Conservation (phyloP, 1,284 basidiomycete species). For the Amylostereum chailletii region DNA sequence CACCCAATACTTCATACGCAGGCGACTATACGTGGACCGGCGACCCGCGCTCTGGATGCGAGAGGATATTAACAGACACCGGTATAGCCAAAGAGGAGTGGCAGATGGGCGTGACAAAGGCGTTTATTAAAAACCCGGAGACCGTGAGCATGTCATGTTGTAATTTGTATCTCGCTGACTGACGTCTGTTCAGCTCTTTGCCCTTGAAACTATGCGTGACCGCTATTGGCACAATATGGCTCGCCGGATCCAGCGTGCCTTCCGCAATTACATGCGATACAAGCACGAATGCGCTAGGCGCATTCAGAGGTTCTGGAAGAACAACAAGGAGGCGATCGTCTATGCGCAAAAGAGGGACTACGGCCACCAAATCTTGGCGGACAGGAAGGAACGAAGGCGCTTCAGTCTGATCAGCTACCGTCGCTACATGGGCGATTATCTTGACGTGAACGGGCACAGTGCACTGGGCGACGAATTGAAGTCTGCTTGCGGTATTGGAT, state of each 20-base stretch:
- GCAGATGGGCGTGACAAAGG: slow-evolving; percentile 99
- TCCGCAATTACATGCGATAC: slow-evolving; percentile 92
- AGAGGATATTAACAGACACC: slow-evolving; percentile 89
- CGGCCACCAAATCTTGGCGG: slow-evolving; percentile 86
- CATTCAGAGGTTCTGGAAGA: slow-evolving; percentile 98
- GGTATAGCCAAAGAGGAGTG: slow-evolving; percentile 96
- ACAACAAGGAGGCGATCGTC: slow-evolving; percentile 89
- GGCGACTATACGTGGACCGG: slow-evolving; percentile 98
- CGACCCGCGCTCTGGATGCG: slow-evolving; percentile 86
- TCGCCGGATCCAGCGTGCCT: slow-evolving; percentile 91
- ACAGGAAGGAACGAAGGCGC: slow-evolving; percentile 88
- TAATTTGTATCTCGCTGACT: neutral
- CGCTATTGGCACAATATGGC: slow-evolving; percentile 99
- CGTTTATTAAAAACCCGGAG: slow-evolving; percentile 99
- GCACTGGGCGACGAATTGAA: slow-evolving; percentile 77
- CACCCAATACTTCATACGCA: slow-evolving; percentile 92
- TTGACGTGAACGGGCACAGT: slow-evolving; percentile 81
- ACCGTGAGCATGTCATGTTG: slow-evolving; percentile 49
- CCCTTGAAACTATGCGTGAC: slow-evolving; percentile 97
- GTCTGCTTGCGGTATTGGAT: slow-evolving; percentile 64
- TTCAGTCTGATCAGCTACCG: slow-evolving; percentile 93
- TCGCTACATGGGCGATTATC: slow-evolving; percentile 95
- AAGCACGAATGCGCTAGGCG: slow-evolving; percentile 91
- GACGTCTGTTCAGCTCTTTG: slow-evolving; percentile 67
- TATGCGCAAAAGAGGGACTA: slow-evolving; percentile 90